Percentiles rank a stretch among this genome's conserved stretches.
These are phyloP conservation scores for Jamesozyma rosinii DNA, from an alignment of 805 yeast species.

Conservation along the genomic window DNA sequence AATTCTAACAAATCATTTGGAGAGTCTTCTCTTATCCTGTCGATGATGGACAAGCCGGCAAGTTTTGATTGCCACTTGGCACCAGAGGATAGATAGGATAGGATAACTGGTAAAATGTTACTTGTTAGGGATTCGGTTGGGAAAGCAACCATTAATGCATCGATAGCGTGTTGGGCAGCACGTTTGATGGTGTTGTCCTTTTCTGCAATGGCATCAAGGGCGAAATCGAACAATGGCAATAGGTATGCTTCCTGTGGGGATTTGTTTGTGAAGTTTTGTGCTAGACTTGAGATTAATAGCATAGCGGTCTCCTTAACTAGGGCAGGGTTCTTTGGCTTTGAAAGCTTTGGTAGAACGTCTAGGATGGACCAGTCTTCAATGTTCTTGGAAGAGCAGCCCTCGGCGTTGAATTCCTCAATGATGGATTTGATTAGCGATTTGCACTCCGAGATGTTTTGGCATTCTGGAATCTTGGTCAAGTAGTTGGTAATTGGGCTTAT, in stretches of 20 bases:
- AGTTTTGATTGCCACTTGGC: constrained; percentile 91
- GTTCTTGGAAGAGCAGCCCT: constrained; percentile 24
- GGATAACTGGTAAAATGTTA: constrained; percentile 52
- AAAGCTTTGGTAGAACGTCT: constrained; percentile 54
- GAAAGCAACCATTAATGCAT: constrained; percentile 56
- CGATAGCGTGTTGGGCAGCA: constrained; percentile 74
- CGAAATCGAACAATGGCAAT: constrained; percentile 49
- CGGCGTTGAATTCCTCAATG: constrained; percentile 38
- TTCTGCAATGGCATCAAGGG: constrained; percentile 70
- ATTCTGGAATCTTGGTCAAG: constrained; percentile 32
- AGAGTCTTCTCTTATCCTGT: constrained; percentile 64
- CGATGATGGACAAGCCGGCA: constrained; percentile 66
- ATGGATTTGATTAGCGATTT: constrained; percentile 32
- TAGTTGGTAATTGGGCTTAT: constrained; percentile 57
- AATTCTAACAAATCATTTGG: constrained; percentile 81
- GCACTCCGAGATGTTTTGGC: constrained; percentile 30
- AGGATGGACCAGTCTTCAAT: constrained; percentile 58
- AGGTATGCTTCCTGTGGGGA: constrained; percentile 72
- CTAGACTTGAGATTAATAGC: constrained; percentile 48
- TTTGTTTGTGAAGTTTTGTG: constrained; percentile 53
- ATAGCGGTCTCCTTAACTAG: constrained; percentile 70
- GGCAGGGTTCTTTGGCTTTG: constrained; percentile 66
- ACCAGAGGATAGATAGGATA: constrained; percentile 58
- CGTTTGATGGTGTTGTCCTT: constrained; percentile 81
- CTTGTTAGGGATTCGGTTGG: constrained; percentile 73